Conservation (phyloP, 148 eudicot species). For the Rhododendron henanense region DNA sequence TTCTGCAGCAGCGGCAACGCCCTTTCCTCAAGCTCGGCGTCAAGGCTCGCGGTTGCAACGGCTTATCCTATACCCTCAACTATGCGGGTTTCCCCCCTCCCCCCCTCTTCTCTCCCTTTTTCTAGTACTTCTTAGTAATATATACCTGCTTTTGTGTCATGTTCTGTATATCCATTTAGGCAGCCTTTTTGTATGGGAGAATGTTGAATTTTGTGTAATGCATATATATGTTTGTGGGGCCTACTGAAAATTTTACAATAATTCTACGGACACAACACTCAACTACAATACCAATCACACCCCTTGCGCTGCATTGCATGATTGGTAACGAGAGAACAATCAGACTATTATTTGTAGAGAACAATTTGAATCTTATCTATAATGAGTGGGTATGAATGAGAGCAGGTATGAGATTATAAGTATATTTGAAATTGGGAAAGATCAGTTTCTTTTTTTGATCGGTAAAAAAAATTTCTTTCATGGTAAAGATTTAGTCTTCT, state of each 20-base stretch:
- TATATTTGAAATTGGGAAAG: not conserved
- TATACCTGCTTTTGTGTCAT: not conserved
- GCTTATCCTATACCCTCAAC: slow-evolving; percentile 27
- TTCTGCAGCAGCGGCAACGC: slow-evolving; percentile 24
- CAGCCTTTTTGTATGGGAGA: not conserved
- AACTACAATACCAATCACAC: no score
- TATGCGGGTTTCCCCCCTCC: slow-evolving; percentile 12
- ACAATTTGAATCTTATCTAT: no score
- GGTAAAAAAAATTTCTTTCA: no score
- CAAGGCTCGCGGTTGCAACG: slow-evolving; percentile 19
- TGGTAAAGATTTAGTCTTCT: not conserved
- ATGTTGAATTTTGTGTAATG: no score
- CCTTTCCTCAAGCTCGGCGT: slow-evolving; percentile 15
- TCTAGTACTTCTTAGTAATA: not conserved
- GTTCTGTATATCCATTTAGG: not conserved
- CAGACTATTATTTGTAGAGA: no score
- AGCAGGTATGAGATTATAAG: not conserved
- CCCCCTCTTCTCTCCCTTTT: no score
- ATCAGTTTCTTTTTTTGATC: not conserved
- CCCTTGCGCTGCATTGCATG: no score
- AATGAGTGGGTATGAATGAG: no score
- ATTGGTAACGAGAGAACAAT: no score
- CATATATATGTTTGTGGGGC: no score
- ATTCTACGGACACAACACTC: no score
- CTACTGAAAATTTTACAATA: no score